Evolutionary conservation across 2,329 filamentous ascomycete species (phyloP), one percentile per base, ranked within the genome.

Genomic region (Sclerotinia borealis): DNA sequence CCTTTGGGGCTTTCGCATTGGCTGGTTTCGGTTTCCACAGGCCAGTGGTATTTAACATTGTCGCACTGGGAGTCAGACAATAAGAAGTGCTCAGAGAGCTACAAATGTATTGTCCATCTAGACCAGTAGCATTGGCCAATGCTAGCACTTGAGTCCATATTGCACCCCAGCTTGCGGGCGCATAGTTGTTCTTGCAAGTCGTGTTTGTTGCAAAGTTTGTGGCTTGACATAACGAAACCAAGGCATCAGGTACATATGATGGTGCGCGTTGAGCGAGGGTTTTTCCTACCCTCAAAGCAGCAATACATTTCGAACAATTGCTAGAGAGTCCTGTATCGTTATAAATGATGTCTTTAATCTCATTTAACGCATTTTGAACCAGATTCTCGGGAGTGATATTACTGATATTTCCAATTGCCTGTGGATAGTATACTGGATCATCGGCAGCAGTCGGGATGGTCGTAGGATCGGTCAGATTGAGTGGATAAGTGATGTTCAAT

Each of bases 31-130:
- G 79, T 69, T 84, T 85, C 10, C 85, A 86, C 5, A 79, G 68
- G 2, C 67, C 66, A 0, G 77, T 77, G 2, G 76, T 79, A 66
- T 82, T 77, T 36, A 81, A 72, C 0, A 78, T 76, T 8, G 74
- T 74, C 3, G 80, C 79, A 0, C 70, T 70, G 7, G 83, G 83
- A 15, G 71, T 69, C 1, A 76, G 72, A 69, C 84, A 86, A 69
- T 80, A 83, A 6, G 67, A 76, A 36, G 71, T 77, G 59, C 76
- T 79, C 6, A 85, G 67, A 19, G 75, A 78, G 66, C 80, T 78
- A 75, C 83, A 86, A 51, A 86, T 85, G 65, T 83, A 84, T 61
- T 78, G 74, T 6, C 83, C 84, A 70, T 86, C 84, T 2, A 80
- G 74, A 10, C 82, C 83, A 25, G 75, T 74, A 10, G 85, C 76